Conservation (phyloP, 305 asterid genomes). For the Striga hermonthica region DNA sequence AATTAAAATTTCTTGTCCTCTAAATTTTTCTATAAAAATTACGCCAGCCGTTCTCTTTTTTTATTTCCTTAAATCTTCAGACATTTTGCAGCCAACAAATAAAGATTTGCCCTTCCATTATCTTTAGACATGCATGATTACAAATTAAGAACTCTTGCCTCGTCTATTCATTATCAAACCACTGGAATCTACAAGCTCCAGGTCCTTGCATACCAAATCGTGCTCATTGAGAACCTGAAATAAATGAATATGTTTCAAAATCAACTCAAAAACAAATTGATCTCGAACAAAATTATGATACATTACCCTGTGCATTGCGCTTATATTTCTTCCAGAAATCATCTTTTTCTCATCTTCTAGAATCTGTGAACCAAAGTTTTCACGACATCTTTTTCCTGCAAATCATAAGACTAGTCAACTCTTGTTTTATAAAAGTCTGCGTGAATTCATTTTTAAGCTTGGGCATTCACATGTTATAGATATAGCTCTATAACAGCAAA, state of each 20-base stretch:
- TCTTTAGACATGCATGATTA: background rate
- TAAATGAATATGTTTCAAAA: background rate
- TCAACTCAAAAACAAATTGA: background rate
- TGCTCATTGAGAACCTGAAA: constrained; percentile 22
- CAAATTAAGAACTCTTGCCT: background rate
- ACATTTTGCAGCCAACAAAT: too few relatives aligned
- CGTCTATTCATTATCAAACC: background rate
- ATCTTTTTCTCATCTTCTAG: constrained; percentile 3
- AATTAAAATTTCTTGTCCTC: too few relatives aligned
- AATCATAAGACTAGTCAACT: constrained; percentile 1
- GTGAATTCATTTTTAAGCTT: too few relatives aligned
- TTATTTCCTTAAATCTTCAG: too few relatives aligned
- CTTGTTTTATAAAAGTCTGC: background rate
- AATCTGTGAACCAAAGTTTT: constrained; percentile 11
- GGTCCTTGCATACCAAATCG: constrained; percentile 7
- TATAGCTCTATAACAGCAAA: too few relatives aligned
- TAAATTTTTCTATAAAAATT: too few relatives aligned
- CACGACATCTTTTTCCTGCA: constrained; percentile 17
- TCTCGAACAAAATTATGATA: background rate
- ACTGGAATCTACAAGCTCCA: constrained; percentile 9
- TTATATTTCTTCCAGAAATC: constrained; percentile 11
- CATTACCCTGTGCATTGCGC: constrained; percentile 11
- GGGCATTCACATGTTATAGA: too few relatives aligned
- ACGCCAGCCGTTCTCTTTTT: too few relatives aligned
- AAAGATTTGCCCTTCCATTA: too few relatives aligned